A percentile compares a stretch with the other conserved stretches of the same genome.
Conservation (phyloP, 208 protist genomes). For the Acanthamoeba royreba region DNA sequence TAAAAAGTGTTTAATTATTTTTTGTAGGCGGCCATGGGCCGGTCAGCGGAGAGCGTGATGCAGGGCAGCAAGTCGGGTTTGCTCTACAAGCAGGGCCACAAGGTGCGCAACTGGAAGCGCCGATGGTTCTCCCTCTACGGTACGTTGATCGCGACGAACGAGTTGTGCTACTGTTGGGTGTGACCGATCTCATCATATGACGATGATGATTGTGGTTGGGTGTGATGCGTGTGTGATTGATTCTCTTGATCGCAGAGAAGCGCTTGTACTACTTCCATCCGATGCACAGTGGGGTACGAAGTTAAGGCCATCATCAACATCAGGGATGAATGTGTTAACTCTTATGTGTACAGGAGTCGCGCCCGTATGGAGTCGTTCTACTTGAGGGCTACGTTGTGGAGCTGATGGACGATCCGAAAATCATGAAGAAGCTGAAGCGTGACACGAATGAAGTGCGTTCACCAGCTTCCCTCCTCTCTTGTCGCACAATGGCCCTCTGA, state of each 20-base stretch:
- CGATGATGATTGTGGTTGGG: neutral
- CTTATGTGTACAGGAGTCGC: neutral
- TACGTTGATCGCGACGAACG: neutral
- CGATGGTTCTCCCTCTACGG: conserved; percentile 55
- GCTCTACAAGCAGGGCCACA: conserved; percentile 49
- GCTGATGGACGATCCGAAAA: neutral
- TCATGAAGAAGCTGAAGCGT: neutral
- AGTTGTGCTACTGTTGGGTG: neutral
- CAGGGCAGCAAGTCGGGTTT: neutral
- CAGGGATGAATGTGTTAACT: too few relatives aligned
- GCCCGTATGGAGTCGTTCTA: neutral
- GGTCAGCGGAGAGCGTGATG: neutral
- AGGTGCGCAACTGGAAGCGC: conserved; percentile 54
- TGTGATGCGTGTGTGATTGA: neutral
- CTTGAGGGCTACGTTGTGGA: conserved; percentile 16
- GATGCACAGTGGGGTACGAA: neutral
- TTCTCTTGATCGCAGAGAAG: conserved; percentile 1
- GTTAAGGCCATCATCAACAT: too few relatives aligned
- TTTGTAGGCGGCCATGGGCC: neutral
- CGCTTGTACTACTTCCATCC: neutral
- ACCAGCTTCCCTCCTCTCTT: neutral
- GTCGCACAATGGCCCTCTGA: neutral
- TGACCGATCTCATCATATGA: neutral
- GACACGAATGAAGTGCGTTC: neutral
- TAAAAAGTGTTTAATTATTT: neutral